These are phyloP conservation scores for Penstemon barbatus DNA, from an alignment of 257 asterid genomes.

Conservation along the genomic window DNA sequence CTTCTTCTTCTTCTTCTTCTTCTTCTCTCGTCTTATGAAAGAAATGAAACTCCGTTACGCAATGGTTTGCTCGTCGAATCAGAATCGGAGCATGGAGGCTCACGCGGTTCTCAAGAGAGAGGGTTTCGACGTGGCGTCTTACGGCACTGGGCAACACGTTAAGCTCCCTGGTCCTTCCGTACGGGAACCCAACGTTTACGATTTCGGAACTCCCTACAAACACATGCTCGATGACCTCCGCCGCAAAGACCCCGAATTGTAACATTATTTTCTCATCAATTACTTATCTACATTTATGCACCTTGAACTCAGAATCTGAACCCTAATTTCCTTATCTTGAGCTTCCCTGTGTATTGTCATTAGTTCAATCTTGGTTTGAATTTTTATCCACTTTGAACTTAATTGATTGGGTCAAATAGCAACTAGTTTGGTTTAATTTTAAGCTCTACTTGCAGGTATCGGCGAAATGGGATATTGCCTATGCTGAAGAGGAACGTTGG, in stretches of 20 bases:
- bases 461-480: conserved; percentile 89
- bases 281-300: neutral
- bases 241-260: conserved; percentile 93
- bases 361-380: too few species aligned
- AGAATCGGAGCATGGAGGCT: conserved; percentile 99
- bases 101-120: conserved; percentile 81
- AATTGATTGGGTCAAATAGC: neutral
- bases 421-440: too few species aligned
- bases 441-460: conserved; percentile 51
- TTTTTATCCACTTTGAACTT: neutral
- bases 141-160: conserved; percentile 98
- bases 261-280: neutral
- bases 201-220: conserved; percentile 94
- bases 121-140: conserved; percentile 87
- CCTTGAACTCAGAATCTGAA: too few species aligned
- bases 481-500: conserved; percentile 93
- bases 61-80: conserved; percentile 97
- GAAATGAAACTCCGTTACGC: conserved; percentile 85
- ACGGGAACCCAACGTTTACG: conserved; percentile 96
- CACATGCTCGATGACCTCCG: conserved; percentile 97
- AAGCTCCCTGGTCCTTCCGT: conserved; percentile 99
- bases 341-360: neutral
- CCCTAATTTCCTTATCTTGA: neutral
- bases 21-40: too few species aligned
- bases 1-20: too few species aligned